Evolutionary conservation across 805 yeast species (phyloP), one percentile per base, ranked within the genome.

Genomic region (Yarrowia yakushimensis): DNA sequence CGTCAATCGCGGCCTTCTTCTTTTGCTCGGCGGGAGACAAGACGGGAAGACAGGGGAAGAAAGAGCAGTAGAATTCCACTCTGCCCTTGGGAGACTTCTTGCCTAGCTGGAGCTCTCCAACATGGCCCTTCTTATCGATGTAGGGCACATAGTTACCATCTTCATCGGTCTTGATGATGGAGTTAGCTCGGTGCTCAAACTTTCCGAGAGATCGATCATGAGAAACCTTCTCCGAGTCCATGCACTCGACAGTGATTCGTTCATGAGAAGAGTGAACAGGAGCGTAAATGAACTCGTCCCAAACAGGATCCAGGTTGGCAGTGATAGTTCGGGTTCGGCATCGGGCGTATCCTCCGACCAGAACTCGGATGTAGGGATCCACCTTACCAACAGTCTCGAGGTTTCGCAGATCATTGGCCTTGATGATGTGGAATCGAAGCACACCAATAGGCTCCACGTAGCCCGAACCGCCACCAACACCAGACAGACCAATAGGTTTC

Each of bases 371-470:
- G 71, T 93, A 94, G 45, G 99, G 99, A 74, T 94, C 98, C 71
- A 91, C 84, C 69, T 85, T 89, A 65, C 98, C 98, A 64, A 94
- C 80, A 62, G 83, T 87, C 73, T 93, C 97, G 74, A 92, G 80
- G 74, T 94, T 93, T 64, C 87, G 82, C 70, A 94, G 81, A 65
- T 84, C 87, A 63, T 80, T 82, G 43, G 96, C 97, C 65, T 81
- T 81, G 67, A 82, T 82, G 65, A 94, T 74, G 55, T 72, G 69
- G 63, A 94, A 79, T 70, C 97, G 85, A 6, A 92, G 81, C 33
- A 88, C 93, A 72, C 99, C 99, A 71, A 93, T 86, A 55, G 99
- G 99, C 63, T 90, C 90, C n/a, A 90, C 84, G 76, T 91, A 93
- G 59, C 93, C 94, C 67, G 86, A 84, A 22, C 88, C 76, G 65